phyloP scores from a whole-genome alignment of 495 filamentous ascomycete genomes.

The Xylaria longipes region DNA sequence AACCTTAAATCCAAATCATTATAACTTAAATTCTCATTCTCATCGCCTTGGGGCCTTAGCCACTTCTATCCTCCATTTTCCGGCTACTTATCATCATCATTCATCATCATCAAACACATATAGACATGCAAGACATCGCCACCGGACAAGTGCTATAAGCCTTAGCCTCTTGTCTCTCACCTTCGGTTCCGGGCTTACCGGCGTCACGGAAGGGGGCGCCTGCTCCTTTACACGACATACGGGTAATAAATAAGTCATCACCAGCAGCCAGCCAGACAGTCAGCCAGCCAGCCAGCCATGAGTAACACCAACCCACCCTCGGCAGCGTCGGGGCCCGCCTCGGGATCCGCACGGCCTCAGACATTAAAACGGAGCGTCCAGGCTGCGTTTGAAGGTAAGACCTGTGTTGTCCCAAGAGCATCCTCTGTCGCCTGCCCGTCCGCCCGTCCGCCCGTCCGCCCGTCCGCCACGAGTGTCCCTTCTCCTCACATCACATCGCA shows the following conservation, averaged over 20 bases:
- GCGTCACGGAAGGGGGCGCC: slow-evolving; percentile 10
- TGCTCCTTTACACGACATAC: slow-evolving; percentile 17
- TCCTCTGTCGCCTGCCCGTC: background rate
- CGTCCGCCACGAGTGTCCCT: background rate
- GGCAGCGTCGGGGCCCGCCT: slow-evolving; percentile 51
- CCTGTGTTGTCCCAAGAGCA: background rate
- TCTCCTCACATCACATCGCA: background rate
- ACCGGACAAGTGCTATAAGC: background rate
- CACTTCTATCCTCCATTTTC: background rate
- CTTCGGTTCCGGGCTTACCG: slow-evolving; percentile 12
- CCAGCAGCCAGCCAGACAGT: background rate
- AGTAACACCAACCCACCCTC: slow-evolving; percentile 55
- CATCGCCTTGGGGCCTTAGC: background rate
- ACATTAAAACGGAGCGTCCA: slow-evolving; percentile 75
- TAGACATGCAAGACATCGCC: background rate
- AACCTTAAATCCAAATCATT: too few species aligned
- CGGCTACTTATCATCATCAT: background rate
- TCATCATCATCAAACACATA: background rate
- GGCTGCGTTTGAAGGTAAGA: slow-evolving; percentile 79
- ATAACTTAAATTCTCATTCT: background rate
- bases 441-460: too few species aligned
- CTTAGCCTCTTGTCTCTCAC: slow-evolving; percentile 13
- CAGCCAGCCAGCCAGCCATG: slow-evolving; percentile 36
- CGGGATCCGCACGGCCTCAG: slow-evolving; percentile 54
- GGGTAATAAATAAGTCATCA: background rate